These are phyloP conservation scores for Hypholoma fasciculare DNA, from an alignment of 768 basidiomycete species.

Conservation along the genomic window DNA sequence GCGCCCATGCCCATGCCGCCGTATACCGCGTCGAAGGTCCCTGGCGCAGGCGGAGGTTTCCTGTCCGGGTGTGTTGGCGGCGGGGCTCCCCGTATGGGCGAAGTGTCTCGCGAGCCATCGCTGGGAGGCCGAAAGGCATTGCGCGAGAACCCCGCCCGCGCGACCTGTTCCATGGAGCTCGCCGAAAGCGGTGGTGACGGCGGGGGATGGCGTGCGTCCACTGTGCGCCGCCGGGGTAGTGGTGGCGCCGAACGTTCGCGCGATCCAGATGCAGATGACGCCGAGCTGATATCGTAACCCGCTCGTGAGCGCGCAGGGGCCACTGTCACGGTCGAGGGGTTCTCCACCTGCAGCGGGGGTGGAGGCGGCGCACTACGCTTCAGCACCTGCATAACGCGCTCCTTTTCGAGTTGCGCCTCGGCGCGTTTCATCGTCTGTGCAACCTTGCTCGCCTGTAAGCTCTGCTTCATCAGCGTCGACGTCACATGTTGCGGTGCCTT, in stretches of 20 bases:
- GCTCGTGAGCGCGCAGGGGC: neutral
- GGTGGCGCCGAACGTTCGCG: constrained; percentile 21
- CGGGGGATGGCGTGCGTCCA: constrained; percentile 12
- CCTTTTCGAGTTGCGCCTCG: constrained; percentile 66
- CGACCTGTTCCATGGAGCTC: constrained; percentile 48
- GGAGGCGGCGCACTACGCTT: constrained; percentile 50
- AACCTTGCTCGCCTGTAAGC: constrained; percentile 70
- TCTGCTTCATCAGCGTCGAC: constrained; percentile 70
- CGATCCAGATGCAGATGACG: neutral
- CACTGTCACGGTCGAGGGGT: neutral
- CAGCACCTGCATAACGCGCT: constrained; percentile 69
- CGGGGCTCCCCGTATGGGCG: constrained; percentile 18
- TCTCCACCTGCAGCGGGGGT: neutral
- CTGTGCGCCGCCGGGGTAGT: constrained; percentile 29
- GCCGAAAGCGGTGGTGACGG: constrained; percentile 42
- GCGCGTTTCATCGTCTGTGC: constrained; percentile 71
- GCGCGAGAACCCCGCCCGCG: constrained; percentile 30
- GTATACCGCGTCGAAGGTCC: constrained; percentile 22
- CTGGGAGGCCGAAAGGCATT: neutral
- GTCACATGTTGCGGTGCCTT: constrained; percentile 51
- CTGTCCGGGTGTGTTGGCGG: constrained; percentile 60
- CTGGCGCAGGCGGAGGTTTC: constrained; percentile 22
- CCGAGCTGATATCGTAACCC: neutral
- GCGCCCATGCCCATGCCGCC: constrained; percentile 6
- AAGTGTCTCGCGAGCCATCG: neutral